Conservation (phyloP, 2,329 filamentous ascomycete species). For the Phyllosticta citribraziliensis region DNA sequence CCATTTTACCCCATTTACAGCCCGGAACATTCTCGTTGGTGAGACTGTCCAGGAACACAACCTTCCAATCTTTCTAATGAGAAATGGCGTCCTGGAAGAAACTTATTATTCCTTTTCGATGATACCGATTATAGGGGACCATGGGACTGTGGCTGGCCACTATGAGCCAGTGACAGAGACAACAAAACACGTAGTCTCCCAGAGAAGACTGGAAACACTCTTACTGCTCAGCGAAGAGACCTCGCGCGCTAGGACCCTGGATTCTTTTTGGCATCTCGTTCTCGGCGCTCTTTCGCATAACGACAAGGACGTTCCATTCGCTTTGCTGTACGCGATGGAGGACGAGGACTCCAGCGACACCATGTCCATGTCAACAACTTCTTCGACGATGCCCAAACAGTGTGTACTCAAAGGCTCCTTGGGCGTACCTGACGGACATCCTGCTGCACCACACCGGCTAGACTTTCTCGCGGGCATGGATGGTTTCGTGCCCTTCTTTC, state of each 20-base stretch:
- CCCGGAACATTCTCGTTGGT: conserved; percentile 17
- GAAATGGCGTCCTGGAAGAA: conserved; percentile 61
- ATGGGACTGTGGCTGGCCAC: conserved; percentile 60
- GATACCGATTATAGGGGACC: conserved; percentile 59
- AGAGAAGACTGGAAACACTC: conserved; percentile 1
- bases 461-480: conserved; percentile 14
- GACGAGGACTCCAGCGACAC: conserved; percentile 53
- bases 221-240: conserved; percentile 34
- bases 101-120: conserved; percentile 72
- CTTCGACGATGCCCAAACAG: conserved; percentile 3
- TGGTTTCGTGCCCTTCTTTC: conserved; percentile 20
- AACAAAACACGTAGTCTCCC: conserved; percentile 51
- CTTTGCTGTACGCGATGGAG: conserved; percentile 58
- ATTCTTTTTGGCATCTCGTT: conserved; percentile 60
- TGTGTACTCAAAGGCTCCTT: conserved; percentile 20
- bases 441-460: conserved; percentile 17
- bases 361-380: conserved; percentile 37
- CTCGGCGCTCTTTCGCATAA: conserved; percentile 59
- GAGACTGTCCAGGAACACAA: conserved; percentile 43
- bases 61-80: conserved; percentile 59
- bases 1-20: conserved; percentile 17
- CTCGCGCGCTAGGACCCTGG: conserved; percentile 56
- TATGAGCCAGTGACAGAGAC: conserved; percentile 73
- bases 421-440: conserved; percentile 12
- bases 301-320: conserved; percentile 61